phyloP scores from a whole-genome alignment of 257 asterid genomes.

The Rubia yunnanensis region DNA sequence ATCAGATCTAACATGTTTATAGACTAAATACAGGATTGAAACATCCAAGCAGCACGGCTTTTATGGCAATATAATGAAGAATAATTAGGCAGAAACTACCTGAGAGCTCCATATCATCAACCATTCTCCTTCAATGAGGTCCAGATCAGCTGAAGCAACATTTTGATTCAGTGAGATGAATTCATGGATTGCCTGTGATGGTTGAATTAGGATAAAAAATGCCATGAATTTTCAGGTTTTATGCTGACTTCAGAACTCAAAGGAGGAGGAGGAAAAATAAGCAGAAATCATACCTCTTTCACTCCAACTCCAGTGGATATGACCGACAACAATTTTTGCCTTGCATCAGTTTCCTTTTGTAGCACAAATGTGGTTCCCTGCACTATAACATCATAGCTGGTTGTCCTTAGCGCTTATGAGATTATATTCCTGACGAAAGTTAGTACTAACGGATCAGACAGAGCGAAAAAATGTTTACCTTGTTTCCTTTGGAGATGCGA shows the following conservation, averaged over 20 bases:
- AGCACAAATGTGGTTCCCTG: constrained; percentile 99
- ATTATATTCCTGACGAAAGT: background rate
- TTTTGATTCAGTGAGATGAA: constrained; percentile 38
- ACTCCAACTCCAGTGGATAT: constrained; percentile 51
- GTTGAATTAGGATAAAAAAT: constrained; percentile 4
- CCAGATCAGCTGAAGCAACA: constrained; percentile 31
- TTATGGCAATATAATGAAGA: background rate
- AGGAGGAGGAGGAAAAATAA: background rate
- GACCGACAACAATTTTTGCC: constrained; percentile 63
- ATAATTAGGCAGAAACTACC: constrained; percentile 28
- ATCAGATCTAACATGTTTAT: background rate
- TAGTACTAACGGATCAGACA: background rate
- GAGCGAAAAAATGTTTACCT: constrained; percentile 38
- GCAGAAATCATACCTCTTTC: constrained; percentile 39
- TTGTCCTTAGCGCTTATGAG: constrained; percentile 34
- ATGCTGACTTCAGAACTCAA: background rate
- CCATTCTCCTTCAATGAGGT: constrained; percentile 87
- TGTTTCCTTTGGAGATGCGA: constrained; percentile 88
- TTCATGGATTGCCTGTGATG: constrained; percentile 54
- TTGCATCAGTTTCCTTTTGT: constrained; percentile 73
- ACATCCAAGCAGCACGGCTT: background rate
- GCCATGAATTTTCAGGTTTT: background rate
- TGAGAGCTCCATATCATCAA: constrained; percentile 90
- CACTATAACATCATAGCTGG: constrained; percentile 48
- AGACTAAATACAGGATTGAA: background rate